Conservation (phyloP, 2,329 filamentous ascomycete genomes). For the Xylariomycetidae sp. region DNA sequence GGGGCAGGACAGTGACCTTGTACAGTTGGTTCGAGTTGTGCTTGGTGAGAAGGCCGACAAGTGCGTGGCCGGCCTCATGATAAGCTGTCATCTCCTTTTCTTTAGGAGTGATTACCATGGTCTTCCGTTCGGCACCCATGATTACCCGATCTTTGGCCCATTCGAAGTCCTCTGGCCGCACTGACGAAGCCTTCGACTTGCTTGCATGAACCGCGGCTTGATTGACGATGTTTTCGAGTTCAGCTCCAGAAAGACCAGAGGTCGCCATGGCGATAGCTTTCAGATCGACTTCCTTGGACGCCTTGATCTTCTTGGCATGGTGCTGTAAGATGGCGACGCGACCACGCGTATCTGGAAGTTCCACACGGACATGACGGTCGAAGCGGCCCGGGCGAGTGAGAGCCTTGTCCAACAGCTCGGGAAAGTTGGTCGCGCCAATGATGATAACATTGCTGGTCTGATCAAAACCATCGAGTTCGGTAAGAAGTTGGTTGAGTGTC, state of each 20-base stretch:
- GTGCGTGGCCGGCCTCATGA: constrained; percentile 91
- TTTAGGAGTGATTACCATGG: constrained; percentile 83
- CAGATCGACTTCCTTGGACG: constrained; percentile 74
- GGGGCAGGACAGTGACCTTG: constrained; percentile 95
- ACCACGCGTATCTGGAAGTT: constrained; percentile 86
- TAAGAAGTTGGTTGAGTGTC: constrained; percentile 93
- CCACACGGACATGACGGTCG: constrained; percentile 85
- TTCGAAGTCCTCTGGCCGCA: constrained; percentile 78
- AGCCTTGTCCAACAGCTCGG: constrained; percentile 89
- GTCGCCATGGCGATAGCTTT: constrained; percentile 81
- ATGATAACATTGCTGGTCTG: constrained; percentile 94
- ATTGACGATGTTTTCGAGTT: constrained; percentile 95
- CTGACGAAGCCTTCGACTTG: constrained; percentile 71
- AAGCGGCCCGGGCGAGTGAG: constrained; percentile 92
- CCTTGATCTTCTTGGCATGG: constrained; percentile 87
- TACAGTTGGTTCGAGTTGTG: constrained; percentile 75
- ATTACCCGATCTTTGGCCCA: constrained; percentile 98
- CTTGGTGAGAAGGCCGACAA: constrained; percentile 77
- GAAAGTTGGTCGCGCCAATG: constrained; percentile 93
- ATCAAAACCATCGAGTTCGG: constrained; percentile 94
- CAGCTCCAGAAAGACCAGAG: constrained; percentile 88
- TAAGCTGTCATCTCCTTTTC: constrained; percentile 96
- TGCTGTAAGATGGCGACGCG: constrained; percentile 90
- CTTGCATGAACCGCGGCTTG: constrained; percentile 94
- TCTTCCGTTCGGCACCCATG: constrained; percentile 91